phyloP scores from a whole-genome alignment of 208 protist genomes.

The Trichomonas gallinae region DNA sequence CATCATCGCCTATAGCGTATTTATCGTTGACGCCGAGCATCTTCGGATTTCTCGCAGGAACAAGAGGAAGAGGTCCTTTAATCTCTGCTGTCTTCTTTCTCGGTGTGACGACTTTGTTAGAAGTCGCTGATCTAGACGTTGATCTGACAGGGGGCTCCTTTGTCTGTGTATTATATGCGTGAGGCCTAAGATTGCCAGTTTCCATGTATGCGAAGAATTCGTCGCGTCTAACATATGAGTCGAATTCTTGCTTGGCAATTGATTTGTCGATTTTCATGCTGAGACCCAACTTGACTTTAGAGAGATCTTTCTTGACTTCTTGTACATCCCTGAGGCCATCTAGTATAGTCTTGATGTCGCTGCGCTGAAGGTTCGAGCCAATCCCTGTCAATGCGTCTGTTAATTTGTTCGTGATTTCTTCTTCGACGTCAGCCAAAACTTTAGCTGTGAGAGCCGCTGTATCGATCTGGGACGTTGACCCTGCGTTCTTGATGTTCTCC shows the following conservation, averaged over 20 bases:
- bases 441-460: background rate
- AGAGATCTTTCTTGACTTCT: background rate
- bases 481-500: background rate
- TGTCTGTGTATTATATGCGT: background rate
- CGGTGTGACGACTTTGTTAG: background rate
- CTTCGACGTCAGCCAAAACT: background rate
- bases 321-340: background rate
- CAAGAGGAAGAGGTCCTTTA: background rate
- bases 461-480: background rate
- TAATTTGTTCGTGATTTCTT: background rate
- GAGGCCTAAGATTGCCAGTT: background rate
- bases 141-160: background rate
- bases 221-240: background rate
- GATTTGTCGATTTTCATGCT: background rate
- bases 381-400: background rate
- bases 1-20: background rate
- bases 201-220: slow-evolving; percentile 11
- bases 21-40: background rate
- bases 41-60: background rate
- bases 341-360: background rate
- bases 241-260: background rate
- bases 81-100: background rate
- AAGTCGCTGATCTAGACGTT: background rate
- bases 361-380: background rate
- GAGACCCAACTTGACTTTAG: background rate